Base-by-base conservation (phyloP, 2,329 filamentous ascomycete genomes). In the Exophiala phaeomuriformis region DNA sequence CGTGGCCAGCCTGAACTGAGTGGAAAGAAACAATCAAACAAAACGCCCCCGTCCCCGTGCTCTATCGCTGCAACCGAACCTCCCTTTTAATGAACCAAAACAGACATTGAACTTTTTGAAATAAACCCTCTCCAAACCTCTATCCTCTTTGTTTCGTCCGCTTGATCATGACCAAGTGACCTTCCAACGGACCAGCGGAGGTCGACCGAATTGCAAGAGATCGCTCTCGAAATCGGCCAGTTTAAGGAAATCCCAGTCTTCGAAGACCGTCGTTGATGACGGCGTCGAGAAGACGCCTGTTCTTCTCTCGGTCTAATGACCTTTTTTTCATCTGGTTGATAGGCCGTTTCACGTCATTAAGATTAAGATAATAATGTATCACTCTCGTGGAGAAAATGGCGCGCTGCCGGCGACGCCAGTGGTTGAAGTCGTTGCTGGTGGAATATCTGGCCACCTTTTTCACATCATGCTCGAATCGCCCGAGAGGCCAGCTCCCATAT, bases 401-500 rank as follows among this genome's bases (percentile, higher is more conserved):
- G 47, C 27, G 41, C 44, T 46, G 39, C 30, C 45, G 19, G 48
- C 5, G 44, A 19, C 32, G 31, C 49, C 45, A 44, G 40, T 52
- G 7, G 36, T 43, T 40, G 37, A 29, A n/a, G 29, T 52, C 55
- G 41, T 49, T 31, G 30, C 49, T 46, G 27, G 46, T 31, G 41
- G 43, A 35, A 32, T n/a, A 41, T 49, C 36, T 50, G 50, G 44
- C 12, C 30, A 50, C 35, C 32, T 2, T 32, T 36, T 47, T 47
- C 12, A 36, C 44, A 47, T 47, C 44, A 47, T 47, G 44, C 32
- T 53, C 48, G 55, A 30, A 49, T 60, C 58, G 19, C 72, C 72
- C 57, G 71, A 71, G 64, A 74, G 68, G 53, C 72, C 72, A 67
- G 71, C 72, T 67, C 72, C 72, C 59, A 72, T 71, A 61, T 74